phyloP scores from a whole-genome alignment of 2,329 filamentous ascomycete species.

The Capronia americana region DNA sequence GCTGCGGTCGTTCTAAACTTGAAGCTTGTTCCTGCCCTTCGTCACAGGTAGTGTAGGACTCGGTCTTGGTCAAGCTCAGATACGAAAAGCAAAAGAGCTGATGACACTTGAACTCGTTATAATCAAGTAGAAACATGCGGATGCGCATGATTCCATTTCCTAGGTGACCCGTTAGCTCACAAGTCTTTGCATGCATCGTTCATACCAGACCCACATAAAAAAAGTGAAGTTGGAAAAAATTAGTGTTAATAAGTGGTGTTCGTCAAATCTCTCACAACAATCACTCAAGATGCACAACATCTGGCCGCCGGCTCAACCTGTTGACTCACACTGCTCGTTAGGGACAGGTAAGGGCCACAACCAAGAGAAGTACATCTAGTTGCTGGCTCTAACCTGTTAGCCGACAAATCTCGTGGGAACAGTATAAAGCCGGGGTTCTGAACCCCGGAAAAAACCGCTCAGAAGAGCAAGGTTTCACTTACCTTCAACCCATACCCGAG shows the following conservation, averaged over 20 bases:
- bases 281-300: background rate
- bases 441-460: conserved; percentile 1
- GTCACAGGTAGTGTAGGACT: background rate
- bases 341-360: too few relatives aligned
- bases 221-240: background rate
- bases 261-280: background rate
- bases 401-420: background rate
- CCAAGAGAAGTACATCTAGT: too few relatives aligned
- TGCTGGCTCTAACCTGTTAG: too few relatives aligned
- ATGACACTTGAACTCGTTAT: background rate
- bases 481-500: background rate
- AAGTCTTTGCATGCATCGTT: background rate
- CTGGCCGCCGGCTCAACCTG: background rate
- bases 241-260: background rate
- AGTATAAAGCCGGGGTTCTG: background rate
- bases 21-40: background rate
- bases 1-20: background rate
- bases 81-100: background rate
- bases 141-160: background rate
- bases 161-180: background rate
- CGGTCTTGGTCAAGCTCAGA: background rate
- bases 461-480: background rate
- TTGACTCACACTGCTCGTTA: background rate
- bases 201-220: too few relatives aligned
- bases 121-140: background rate